phyloP scores from a whole-genome alignment of 805 yeast genomes.

The Danielia reshetovae region DNA sequence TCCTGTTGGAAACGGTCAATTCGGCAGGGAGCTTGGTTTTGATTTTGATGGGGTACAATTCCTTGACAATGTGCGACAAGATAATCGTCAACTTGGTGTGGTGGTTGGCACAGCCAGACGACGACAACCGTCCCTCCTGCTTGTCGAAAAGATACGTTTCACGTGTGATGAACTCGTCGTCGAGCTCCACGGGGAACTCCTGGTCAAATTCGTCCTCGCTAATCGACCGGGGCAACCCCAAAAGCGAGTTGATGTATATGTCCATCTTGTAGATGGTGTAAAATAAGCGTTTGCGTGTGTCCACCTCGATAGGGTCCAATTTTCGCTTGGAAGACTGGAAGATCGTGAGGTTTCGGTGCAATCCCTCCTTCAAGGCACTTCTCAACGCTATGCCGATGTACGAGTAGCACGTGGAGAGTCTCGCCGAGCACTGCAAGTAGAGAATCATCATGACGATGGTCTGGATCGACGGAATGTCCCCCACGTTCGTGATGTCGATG shows the following conservation, averaged over 20 bases:
- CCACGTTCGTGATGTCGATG: slow-evolving; percentile 78
- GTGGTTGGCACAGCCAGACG: slow-evolving; percentile 77
- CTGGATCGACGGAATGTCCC: slow-evolving; percentile 79
- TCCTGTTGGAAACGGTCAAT: slow-evolving; percentile 29
- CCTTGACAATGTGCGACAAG: slow-evolving; percentile 64
- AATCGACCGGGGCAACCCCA: slow-evolving; percentile 80
- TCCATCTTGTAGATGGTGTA: slow-evolving; percentile 92
- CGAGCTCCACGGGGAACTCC: slow-evolving; percentile 77
- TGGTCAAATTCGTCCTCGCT: slow-evolving; percentile 82
- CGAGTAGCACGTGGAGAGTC: slow-evolving; percentile 81
- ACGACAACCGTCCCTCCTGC: slow-evolving; percentile 54
- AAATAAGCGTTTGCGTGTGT: slow-evolving; percentile 78
- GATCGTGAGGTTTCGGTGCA: slow-evolving; percentile 63
- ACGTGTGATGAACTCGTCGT: slow-evolving; percentile 79
- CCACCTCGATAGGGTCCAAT: slow-evolving; percentile 72
- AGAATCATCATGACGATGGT: slow-evolving; percentile 82
- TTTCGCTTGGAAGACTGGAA: slow-evolving; percentile 46
- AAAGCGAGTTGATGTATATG: slow-evolving; percentile 78
- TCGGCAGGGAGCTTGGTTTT: slow-evolving; percentile 14
- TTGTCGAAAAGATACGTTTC: slow-evolving; percentile 48
- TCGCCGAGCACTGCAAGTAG: slow-evolving; percentile 83
- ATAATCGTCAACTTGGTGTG: slow-evolving; percentile 75
- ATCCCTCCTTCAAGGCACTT: slow-evolving; percentile 76
- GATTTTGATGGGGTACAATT: slow-evolving; percentile 69
- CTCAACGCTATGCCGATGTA: slow-evolving; percentile 86